Evolutionary conservation across 2,329 filamentous ascomycete species (phyloP).

Genomic region (Cladophialophora carrionii): DNA sequence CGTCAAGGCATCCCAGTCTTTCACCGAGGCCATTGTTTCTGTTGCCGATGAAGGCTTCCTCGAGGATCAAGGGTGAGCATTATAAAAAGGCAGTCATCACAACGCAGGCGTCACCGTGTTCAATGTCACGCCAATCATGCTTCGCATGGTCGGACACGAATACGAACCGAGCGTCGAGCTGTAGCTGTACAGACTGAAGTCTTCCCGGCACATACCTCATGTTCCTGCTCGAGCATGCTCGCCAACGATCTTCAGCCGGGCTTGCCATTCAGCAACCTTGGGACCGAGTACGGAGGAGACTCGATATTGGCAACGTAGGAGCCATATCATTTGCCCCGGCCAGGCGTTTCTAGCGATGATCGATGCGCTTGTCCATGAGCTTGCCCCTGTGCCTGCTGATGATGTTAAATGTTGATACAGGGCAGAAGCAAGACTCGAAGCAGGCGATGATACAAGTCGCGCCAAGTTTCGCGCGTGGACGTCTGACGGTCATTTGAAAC

Average conservation of each 20-base stretch:
- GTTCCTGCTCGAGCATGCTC: not conserved
- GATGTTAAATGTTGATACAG: not conserved
- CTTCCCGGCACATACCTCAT: not conserved
- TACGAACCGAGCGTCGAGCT: not conserved
- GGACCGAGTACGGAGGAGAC: not conserved
- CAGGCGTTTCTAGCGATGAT: not conserved
- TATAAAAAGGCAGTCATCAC: not conserved
- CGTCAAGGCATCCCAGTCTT: conserved; percentile 9
- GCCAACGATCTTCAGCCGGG: not conserved
- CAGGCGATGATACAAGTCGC: not conserved
- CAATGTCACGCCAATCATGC: not conserved
- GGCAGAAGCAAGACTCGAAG: not conserved
- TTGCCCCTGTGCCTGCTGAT: not conserved
- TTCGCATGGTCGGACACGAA: not conserved
- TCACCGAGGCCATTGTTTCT: not conserved
- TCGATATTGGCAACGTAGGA: too few species aligned
- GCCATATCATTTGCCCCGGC: not conserved
- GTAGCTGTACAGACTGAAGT: not conserved
- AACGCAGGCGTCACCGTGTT: not conserved
- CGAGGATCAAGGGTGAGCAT: not conserved
- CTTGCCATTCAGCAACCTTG: not conserved
- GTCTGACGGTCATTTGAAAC: conserved; percentile 4
- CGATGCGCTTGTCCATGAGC: not conserved
- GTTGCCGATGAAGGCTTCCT: not conserved
- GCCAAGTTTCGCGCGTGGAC: not conserved